Percentiles rank a stretch among this genome's conserved stretches.
Evolutionary conservation across 2,329 filamentous ascomycete species (phyloP).

Genomic region (Metarhizium rileyi): DNA sequence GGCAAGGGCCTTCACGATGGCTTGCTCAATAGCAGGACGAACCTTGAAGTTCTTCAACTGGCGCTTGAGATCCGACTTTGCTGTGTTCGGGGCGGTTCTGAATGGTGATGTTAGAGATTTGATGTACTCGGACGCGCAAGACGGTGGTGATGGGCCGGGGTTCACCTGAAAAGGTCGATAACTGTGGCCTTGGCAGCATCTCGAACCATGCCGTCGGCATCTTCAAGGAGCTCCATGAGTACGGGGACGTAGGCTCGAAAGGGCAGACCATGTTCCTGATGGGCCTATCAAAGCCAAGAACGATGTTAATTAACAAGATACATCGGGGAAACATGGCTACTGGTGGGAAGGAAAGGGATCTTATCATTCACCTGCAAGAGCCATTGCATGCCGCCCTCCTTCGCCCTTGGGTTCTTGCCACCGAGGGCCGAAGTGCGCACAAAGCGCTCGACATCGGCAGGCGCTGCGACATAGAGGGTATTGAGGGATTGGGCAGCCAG

Average conservation of each 20-base stretch:
- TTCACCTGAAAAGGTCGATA: conserved; percentile 73
- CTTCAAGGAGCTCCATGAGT: conserved; percentile 79
- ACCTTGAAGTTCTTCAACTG: conserved; percentile 80
- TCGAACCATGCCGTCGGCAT: conserved; percentile 79
- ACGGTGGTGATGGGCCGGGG: not conserved
- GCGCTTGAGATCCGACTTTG: conserved; percentile 81
- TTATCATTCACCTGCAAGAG: conserved; percentile 52
- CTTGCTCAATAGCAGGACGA: conserved; percentile 72
- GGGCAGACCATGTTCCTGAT: conserved; percentile 65
- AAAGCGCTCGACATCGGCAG: conserved; percentile 66
- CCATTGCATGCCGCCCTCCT: conserved; percentile 80
- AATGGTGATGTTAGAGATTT: not conserved
- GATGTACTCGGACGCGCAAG: not conserved
- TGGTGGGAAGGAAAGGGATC: not conserved
- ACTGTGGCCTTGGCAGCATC: conserved; percentile 75
- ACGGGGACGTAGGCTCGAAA: conserved; percentile 77
- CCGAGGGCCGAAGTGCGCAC: conserved; percentile 70
- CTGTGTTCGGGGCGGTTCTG: conserved; percentile 67
- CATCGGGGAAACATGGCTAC: too few relatives aligned
- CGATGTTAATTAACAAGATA: conserved; percentile 13
- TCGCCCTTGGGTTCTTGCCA: conserved; percentile 73
- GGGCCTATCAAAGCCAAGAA: conserved; percentile 48
- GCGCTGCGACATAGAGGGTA: conserved; percentile 64
- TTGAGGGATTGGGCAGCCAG: conserved; percentile 66
- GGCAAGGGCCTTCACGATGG: conserved; percentile 66